Conservation (phyloP, 768 basidiomycete genomes). For the Pseudohyphozyma bogoriensis region DNA sequence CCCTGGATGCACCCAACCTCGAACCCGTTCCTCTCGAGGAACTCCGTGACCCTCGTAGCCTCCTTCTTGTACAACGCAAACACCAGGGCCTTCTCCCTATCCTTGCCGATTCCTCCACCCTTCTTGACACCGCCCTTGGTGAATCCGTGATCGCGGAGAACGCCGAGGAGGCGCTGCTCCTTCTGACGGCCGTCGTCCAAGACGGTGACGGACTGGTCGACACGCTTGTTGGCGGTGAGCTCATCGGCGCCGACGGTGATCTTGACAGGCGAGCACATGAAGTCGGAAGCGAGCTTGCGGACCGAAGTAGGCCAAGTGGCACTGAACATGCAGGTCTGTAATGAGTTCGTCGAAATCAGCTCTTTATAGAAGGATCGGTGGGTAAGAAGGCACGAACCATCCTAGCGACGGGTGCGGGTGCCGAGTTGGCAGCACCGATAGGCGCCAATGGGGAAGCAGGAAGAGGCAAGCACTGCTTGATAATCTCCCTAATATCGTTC, state of each 20-base stretch:
- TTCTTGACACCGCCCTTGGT: constrained; percentile 43
- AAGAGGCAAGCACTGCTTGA: constrained; percentile 53
- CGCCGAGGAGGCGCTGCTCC: constrained; percentile 27
- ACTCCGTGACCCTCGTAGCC: constrained; percentile 76
- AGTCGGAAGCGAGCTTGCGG: constrained; percentile 73
- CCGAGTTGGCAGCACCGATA: constrained; percentile 88
- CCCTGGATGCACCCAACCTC: constrained; percentile 34
- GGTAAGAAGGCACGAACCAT: not conserved
- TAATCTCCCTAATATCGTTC: constrained; percentile 88
- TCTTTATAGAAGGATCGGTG: not conserved
- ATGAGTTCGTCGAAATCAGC: not conserved
- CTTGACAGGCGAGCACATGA: constrained; percentile 71
- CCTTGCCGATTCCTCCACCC: constrained; percentile 44
- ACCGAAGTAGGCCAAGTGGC: constrained; percentile 98
- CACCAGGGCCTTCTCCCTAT: constrained; percentile 50
- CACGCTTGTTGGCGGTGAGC: constrained; percentile 81
- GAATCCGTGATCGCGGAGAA: constrained; percentile 30
- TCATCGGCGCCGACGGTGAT: constrained; percentile 95
- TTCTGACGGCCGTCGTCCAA: constrained; percentile 30
- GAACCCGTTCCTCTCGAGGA: constrained; percentile 63
- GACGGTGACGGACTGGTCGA: constrained; percentile 54
- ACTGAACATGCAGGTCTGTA: constrained; percentile 47
- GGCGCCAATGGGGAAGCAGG: constrained; percentile 13
- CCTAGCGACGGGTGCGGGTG: constrained; percentile 37
- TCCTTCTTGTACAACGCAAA: constrained; percentile 96